Evolutionary conservation across 176 grass and related monocot species (phyloP).

Genomic region (Chloris gayana): DNA sequence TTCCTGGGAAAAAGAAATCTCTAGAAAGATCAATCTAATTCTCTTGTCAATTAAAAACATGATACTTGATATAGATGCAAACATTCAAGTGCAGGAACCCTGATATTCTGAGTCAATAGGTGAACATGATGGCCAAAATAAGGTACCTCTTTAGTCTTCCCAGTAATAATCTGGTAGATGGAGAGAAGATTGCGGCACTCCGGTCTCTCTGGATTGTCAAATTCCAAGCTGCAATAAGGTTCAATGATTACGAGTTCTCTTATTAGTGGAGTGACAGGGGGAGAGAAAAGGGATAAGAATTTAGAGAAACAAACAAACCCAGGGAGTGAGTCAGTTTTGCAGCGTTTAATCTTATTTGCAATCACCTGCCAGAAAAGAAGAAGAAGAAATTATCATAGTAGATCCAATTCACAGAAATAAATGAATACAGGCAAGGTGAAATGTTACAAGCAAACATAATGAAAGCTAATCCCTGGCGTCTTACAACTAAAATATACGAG

Average conservation of each 20-base stretch:
- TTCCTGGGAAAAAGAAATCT: slow-evolving; percentile 60
- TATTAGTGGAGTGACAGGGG: not conserved
- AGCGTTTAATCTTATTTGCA: slow-evolving; percentile 92
- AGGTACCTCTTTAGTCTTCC: slow-evolving; percentile 90
- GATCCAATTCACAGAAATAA: slow-evolving; percentile 26
- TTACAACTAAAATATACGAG: not conserved
- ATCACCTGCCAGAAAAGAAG: slow-evolving; percentile 63
- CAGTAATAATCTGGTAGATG: slow-evolving; percentile 81
- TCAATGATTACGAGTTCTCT: slow-evolving; percentile 24
- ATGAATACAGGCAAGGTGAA: not conserved
- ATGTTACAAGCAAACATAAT: not conserved
- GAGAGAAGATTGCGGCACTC: slow-evolving; percentile 98
- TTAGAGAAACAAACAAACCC: slow-evolving; percentile 55
- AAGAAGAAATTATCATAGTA: slow-evolving; percentile 39
- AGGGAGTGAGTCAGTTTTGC: slow-evolving; percentile 91
- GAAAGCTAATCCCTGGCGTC: not conserved
- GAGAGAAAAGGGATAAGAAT: not conserved
- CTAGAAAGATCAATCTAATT: slow-evolving; percentile 9
- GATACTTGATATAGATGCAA: slow-evolving; percentile 30
- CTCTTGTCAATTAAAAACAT: slow-evolving; percentile 13
- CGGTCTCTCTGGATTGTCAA: slow-evolving; percentile 90
- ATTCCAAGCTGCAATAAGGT: slow-evolving; percentile 70
- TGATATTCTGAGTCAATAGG: slow-evolving; percentile 16
- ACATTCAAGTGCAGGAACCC: not conserved
- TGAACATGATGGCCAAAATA: slow-evolving; percentile 4